Conservation (phyloP, 2,329 filamentous ascomycete genomes). For the Cylindrodendrum hubeiense region DNA sequence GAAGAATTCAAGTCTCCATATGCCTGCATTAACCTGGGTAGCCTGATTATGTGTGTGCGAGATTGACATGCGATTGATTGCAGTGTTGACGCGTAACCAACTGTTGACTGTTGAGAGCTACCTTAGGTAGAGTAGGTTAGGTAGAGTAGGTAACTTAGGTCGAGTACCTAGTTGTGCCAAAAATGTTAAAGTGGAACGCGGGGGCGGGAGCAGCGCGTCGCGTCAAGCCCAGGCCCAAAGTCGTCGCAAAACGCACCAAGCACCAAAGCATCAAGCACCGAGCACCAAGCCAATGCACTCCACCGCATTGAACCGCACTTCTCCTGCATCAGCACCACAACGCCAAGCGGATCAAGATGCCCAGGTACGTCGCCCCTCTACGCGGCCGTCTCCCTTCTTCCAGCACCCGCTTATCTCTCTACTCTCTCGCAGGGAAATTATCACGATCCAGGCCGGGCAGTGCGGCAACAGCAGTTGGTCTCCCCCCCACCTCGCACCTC, state of each 20-base stretch:
- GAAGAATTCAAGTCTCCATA: too few relatives aligned
- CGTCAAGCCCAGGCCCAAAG: constrained; percentile 19
- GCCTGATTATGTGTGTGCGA: too few relatives aligned
- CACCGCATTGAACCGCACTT: constrained; percentile 8
- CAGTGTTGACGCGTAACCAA: too few relatives aligned
- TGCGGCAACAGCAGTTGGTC: constrained; percentile 98
- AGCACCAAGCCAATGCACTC: neutral
- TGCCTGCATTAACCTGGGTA: too few relatives aligned
- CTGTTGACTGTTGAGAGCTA: too few relatives aligned
- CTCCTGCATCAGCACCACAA: constrained; percentile 23
- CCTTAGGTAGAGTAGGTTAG: too few relatives aligned
- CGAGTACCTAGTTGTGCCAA: neutral
- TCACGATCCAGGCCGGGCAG: constrained; percentile 98
- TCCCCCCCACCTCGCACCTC: constrained; percentile 28
- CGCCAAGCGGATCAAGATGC: constrained; percentile 37
- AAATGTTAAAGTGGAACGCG: constrained; percentile 27
- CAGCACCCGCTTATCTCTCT: neutral
- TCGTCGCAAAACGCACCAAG: constrained; percentile 7
- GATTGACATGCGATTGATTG: too few relatives aligned
- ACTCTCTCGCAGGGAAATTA: constrained; percentile 82
- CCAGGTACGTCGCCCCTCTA: constrained; percentile 28
- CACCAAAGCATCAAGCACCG: neutral
- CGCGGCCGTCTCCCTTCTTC: neutral
- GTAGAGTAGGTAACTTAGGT: too few relatives aligned
- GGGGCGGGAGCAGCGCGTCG: constrained; percentile 29